Base-by-base conservation (phyloP, 257 asterid genomes). In the Solanum acaule region DNA sequence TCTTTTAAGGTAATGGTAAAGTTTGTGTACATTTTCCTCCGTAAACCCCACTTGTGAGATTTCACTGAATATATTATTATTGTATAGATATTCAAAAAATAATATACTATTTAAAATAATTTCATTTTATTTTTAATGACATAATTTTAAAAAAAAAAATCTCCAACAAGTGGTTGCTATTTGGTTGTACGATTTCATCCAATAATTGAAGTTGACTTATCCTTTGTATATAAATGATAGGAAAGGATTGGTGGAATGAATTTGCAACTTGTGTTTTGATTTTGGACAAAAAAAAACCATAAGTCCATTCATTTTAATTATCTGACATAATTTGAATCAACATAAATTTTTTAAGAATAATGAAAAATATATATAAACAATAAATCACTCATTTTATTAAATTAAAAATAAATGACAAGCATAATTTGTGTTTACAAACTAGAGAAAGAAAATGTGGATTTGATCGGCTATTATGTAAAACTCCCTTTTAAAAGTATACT, bases 31-130 rank as follows among this genome's bases (percentile, higher is more conserved):
- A 56, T 18, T 56, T 1, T 6, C 7, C 0, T 56, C 4, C 2
- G 4, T 0, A 56, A 3, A 56, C 0, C 0, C 1, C 1, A 56
- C 0, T 18, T 18, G 0, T 56, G n/a, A 56, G 10, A 56, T 56
- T 56, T 56, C 65, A 56, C 10, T 56, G 0, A 0, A 56, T 56
- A 2, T 18, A 2, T 7, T 56, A 56, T 56, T 3, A 7, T 56
- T 18, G 4, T 56, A 56, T 18, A 52, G 0, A 18, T 52, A 52
- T 18, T 52, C 63, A 49, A 49, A 16, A 49, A 49, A 49, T 16
- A 49, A 49, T 49, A 49, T 49, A 49, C 23, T 16, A 15, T 16
- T 49, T 49, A 49, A 49, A 52, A 52, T 16, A 6, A 52, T 16
- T 16, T 52, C 23, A 16, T 18, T 52, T 52, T 56, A 6, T 18